phyloP scores from a whole-genome alignment of 2,329 filamentous ascomycete species.

The Fusarium abutilonis region DNA sequence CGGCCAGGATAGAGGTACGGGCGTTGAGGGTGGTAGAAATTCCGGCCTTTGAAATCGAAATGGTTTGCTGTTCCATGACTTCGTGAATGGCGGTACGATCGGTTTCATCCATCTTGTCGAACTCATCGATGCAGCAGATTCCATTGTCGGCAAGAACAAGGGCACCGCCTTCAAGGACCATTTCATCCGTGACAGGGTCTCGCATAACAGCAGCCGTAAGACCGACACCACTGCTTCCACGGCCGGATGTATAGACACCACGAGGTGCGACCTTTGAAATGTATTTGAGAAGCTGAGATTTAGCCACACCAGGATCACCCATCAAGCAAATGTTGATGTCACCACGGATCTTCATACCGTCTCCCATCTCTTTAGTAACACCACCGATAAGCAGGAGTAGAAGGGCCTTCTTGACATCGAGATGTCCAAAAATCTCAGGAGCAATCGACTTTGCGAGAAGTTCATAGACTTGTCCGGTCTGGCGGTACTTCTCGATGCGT shows the following conservation, averaged over 20 bases:
- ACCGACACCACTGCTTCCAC: conserved; percentile 83
- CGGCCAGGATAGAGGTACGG: conserved; percentile 92
- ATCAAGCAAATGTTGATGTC: conserved; percentile 99
- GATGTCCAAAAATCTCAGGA: conserved; percentile 94
- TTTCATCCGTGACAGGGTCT: conserved; percentile 84
- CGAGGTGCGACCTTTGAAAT: conserved; percentile 97
- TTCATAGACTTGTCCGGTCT: conserved; percentile 93
- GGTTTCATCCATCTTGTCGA: conserved; percentile 89
- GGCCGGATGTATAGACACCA: conserved; percentile 84
- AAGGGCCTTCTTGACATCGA: conserved; percentile 97
- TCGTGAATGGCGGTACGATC: conserved; percentile 86
- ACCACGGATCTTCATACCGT: conserved; percentile 98
- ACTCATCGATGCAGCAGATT: conserved; percentile 87
- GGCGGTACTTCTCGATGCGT: conserved; percentile 85
- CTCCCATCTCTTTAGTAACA: conserved; percentile 95
- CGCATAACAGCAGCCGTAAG: conserved; percentile 85
- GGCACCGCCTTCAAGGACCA: conserved; percentile 83
- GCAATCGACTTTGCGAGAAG: conserved; percentile 95
- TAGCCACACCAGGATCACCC: conserved; percentile 99
- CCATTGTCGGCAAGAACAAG: conserved; percentile 84
- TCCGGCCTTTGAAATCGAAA: conserved; percentile 81
- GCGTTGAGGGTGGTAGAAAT: conserved; percentile 87
- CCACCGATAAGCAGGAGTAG: conserved; percentile 95
- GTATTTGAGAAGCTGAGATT: conserved; percentile 97
- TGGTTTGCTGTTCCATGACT: conserved; percentile 90